Conservation (phyloP, 192 early-diverging fungal genomes). For the Geosiphon pyriformis region DNA sequence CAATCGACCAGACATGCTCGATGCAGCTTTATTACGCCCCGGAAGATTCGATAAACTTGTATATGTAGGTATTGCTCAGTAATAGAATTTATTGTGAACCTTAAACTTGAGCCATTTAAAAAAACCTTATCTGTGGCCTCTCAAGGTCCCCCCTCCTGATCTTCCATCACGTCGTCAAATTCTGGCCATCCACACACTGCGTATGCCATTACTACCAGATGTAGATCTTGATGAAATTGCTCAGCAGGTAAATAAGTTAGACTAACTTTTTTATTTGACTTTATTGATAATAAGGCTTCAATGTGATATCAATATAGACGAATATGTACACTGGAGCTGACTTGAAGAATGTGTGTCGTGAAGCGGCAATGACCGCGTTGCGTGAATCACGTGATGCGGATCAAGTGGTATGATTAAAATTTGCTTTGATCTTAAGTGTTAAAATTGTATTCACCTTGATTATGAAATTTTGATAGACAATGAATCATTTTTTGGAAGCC, state of each 20-base stretch:
- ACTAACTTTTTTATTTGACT: no score
- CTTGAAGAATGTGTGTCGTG: conserved; percentile 50
- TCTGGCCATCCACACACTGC: conserved; percentile 41
- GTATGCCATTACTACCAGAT: conserved; percentile 46
- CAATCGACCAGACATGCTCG: conserved; percentile 82
- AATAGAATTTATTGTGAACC: neutral
- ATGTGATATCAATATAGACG: no score
- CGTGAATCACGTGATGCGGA: conserved; percentile 13
- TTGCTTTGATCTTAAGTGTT: conserved; percentile 11
- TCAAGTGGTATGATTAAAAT: conserved; percentile 24
- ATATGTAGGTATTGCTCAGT: conserved; percentile 49
- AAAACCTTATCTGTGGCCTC: neutral
- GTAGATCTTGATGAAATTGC: conserved; percentile 46
- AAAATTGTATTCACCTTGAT: neutral
- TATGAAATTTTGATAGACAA: conserved; percentile 25
- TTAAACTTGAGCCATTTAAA: neutral
- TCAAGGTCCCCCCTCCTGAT: conserved; percentile 51
- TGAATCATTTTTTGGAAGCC: conserved; percentile 52
- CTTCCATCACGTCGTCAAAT: conserved; percentile 42
- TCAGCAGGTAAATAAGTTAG: conserved; percentile 40
- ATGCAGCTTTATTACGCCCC: conserved; percentile 77
- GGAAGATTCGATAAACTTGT: conserved; percentile 79
- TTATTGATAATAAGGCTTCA: no score
- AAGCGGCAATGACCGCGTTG: conserved; percentile 46
- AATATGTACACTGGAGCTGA: conserved; percentile 50